phyloP scores from a whole-genome alignment of 1,139 yeast genomes.

The Candida gigantensis region DNA sequence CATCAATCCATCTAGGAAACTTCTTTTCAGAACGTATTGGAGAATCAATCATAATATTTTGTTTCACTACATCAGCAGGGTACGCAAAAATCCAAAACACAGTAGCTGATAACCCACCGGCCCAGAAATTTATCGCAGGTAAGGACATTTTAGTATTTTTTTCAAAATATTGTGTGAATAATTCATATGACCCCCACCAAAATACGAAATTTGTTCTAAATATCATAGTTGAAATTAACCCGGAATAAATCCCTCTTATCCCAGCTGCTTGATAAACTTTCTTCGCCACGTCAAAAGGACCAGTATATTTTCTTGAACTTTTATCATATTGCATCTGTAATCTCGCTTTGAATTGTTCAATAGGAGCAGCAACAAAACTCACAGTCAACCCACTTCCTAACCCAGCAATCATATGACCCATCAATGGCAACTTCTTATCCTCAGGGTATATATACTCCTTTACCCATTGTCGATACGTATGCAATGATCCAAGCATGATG shows the following conservation, averaged over 20 bases:
- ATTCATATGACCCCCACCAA: constrained; percentile 94
- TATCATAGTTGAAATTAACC: constrained; percentile 77
- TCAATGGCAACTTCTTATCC: constrained; percentile 62
- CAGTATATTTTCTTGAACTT: constrained; percentile 62
- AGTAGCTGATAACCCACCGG: constrained; percentile 84
- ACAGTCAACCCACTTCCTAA: constrained; percentile 91
- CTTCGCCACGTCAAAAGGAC: constrained; percentile 74
- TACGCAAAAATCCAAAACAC: constrained; percentile 91
- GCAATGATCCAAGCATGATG: constrained; percentile 83
- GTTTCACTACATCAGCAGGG: constrained; percentile 88
- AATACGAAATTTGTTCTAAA: constrained; percentile 84
- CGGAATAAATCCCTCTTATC: constrained; percentile 72
- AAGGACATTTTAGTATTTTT: constrained; percentile 62
- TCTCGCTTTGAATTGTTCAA: constrained; percentile 86
- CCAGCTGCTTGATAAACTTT: constrained; percentile 61
- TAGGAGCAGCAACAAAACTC: constrained; percentile 91
- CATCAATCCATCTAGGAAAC: constrained; percentile 71
- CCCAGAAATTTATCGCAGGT: constrained; percentile 82
- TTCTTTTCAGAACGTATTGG: constrained; percentile 62
- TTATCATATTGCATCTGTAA: constrained; percentile 89
- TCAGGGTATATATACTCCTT: constrained; percentile 63
- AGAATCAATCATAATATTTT: constrained; percentile 80
- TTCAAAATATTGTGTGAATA: constrained; percentile 70
- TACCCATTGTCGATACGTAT: constrained; percentile 68
- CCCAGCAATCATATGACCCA: constrained; percentile 75